These are phyloP conservation scores for Pleoardoris graminearum DNA, from an alignment of 2,329 filamentous ascomycete genomes.

Conservation along the genomic window DNA sequence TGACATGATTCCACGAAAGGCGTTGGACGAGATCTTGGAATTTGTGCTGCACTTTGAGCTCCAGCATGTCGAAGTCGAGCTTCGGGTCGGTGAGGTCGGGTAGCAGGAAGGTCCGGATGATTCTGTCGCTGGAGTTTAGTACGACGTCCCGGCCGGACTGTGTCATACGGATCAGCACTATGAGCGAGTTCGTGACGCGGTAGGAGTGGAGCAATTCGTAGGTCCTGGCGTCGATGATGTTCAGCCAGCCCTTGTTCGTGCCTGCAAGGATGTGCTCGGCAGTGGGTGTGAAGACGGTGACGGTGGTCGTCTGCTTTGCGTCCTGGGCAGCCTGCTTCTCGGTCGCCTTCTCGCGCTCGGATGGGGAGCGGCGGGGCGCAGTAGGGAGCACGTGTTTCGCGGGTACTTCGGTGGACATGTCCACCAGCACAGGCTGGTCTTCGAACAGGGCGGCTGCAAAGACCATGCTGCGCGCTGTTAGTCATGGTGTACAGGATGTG, in stretches of 20 bases:
- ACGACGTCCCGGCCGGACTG: conserved; percentile 84
- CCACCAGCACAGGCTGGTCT: conserved; percentile 86
- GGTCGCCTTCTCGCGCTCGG: conserved; percentile 70
- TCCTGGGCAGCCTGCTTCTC: conserved; percentile 91
- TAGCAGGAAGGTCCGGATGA: conserved; percentile 89
- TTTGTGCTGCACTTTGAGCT: conserved; percentile 92
- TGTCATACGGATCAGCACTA: conserved; percentile 84
- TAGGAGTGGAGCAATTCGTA: conserved; percentile 86
- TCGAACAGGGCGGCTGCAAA: conserved; percentile 94
- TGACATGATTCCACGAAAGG: conserved; percentile 94
- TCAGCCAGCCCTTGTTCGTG: conserved; percentile 94
- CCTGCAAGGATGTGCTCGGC: conserved; percentile 90
- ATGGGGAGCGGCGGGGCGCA: conserved; percentile 72
- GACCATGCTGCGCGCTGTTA: conserved; percentile 60
- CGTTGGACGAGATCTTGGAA: conserved; percentile 97
- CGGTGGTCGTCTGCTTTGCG: conserved; percentile 92
- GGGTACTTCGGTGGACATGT: conserved; percentile 70
- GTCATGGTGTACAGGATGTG: background rate
- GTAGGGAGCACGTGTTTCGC: conserved; percentile 80
- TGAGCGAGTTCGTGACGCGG: conserved; percentile 82
- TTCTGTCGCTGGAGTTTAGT: conserved; percentile 90
- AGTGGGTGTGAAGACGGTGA: conserved; percentile 81
- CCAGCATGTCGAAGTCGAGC: conserved; percentile 81
- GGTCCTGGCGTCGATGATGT: conserved; percentile 85
- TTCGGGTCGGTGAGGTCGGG: conserved; percentile 69